Conservation (phyloP, 23 red algal species). For the Gracilaria caudata region DNA sequence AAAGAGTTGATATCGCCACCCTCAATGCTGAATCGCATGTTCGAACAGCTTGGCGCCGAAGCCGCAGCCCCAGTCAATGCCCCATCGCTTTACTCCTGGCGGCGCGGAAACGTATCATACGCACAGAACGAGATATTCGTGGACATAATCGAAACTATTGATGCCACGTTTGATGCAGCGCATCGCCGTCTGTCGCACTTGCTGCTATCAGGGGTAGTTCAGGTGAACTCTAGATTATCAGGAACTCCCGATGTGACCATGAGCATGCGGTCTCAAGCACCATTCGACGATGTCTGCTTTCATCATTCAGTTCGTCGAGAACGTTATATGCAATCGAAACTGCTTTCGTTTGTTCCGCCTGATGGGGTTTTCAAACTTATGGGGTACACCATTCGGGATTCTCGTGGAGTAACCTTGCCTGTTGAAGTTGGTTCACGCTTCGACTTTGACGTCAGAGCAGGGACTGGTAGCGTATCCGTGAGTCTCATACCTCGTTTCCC, state of each 20-base stretch:
- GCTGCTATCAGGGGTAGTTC: constrained; percentile 61
- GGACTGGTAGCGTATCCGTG: constrained; percentile 60
- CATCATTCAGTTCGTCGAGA: constrained; percentile 81
- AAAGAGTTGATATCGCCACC: constrained; percentile 85
- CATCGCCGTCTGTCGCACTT: constrained; percentile 53
- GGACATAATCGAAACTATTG: constrained; percentile 84
- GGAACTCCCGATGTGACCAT: constrained; percentile 86
- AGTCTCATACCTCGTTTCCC: constrained; percentile 59
- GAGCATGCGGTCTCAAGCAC: constrained; percentile 45
- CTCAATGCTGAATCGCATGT: constrained; percentile 68
- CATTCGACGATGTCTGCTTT: constrained; percentile 71
- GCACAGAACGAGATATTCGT: constrained; percentile 94
- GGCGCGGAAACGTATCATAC: constrained; percentile 73
- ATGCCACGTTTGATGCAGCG: constrained; percentile 57
- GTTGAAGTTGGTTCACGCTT: constrained; percentile 68
- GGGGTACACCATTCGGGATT: constrained; percentile 65
- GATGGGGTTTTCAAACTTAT: constrained; percentile 84
- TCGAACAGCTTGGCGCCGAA: constrained; percentile 63
- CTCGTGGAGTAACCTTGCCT: constrained; percentile 53
- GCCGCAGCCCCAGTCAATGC: constrained; percentile 11
- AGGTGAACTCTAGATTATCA: constrained; percentile 70
- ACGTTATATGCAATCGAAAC: constrained; percentile 48
- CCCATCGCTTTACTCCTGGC: constrained; percentile 55
- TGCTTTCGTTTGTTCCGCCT: constrained; percentile 86
- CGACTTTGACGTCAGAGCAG: constrained; percentile 39